Evolutionary conservation across 2,329 filamentous ascomycete species (phyloP).

Genomic region (Pseudopyricularia cyperi): DNA sequence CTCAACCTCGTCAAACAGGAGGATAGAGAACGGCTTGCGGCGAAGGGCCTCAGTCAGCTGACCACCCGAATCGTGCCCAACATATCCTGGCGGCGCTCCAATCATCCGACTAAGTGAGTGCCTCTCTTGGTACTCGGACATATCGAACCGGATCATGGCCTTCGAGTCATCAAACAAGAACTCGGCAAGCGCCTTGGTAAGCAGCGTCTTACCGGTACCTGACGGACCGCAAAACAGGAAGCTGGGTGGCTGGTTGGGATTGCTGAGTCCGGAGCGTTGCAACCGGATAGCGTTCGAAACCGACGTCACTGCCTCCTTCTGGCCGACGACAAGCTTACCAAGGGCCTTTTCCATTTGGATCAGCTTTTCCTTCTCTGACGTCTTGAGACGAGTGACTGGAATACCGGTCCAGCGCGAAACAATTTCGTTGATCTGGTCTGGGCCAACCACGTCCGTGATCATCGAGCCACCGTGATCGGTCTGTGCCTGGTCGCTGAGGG

Average conservation of each 20-base stretch:
- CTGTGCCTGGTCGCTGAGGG: conserved; percentile 35
- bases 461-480: conserved; percentile 56
- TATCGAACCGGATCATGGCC: conserved; percentile 97
- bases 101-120: conserved; percentile 96
- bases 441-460: conserved; percentile 85
- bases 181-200: conserved; percentile 93
- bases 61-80: conserved; percentile 90
- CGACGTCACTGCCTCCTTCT: conserved; percentile 82
- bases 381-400: conserved; percentile 84
- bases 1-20: conserved; percentile 96
- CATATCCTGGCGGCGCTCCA: conserved; percentile 90
- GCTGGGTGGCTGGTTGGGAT: conserved; percentile 92
- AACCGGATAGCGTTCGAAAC: conserved; percentile 94
- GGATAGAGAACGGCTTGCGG: conserved; percentile 90
- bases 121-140: conserved; percentile 98
- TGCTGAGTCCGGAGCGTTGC: conserved; percentile 84
- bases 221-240: conserved; percentile 99
- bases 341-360: conserved; percentile 90
- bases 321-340: conserved; percentile 74
- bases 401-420: conserved; percentile 98
- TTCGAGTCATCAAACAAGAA: conserved; percentile 97
- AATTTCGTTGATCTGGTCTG: conserved; percentile 98
- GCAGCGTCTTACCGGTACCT: conserved; percentile 92
- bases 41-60: conserved; percentile 92
- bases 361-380: conserved; percentile 96